Evolutionary conservation across 805 yeast species (phyloP).

Genomic region (Isabelozyma pseudorhagii): DNA sequence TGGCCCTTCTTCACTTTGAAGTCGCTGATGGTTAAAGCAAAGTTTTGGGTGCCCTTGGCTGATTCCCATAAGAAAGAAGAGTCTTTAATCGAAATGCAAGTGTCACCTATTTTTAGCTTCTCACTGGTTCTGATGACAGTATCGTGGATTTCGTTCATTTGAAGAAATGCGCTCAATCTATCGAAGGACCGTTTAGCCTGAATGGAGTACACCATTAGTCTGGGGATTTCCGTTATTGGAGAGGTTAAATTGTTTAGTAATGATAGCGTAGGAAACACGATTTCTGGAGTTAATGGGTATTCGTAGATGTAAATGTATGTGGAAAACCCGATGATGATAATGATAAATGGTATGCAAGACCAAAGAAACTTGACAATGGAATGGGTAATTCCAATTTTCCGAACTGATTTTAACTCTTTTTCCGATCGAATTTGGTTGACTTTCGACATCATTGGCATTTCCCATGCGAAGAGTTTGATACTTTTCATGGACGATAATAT

Average conservation of each 20-base stretch:
- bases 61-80: constrained; percentile 13
- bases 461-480: constrained; percentile 26
- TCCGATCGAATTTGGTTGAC: constrained; percentile 16
- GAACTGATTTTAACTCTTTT: constrained; percentile 14
- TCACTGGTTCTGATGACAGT: constrained; percentile 2
- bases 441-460: constrained; percentile 18
- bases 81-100: constrained; percentile 7
- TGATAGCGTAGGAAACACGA: constrained; percentile 25
- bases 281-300: constrained; percentile 19
- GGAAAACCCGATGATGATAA: constrained; percentile 19
- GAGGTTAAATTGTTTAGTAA: constrained; percentile 9
- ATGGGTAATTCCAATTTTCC: constrained; percentile 9
- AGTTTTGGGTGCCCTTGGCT: not conserved
- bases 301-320: constrained; percentile 13
- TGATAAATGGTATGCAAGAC: constrained; percentile 21
- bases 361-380: constrained; percentile 16
- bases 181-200: constrained; percentile 13
- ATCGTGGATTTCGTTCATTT: constrained; percentile 2
- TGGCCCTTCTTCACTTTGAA: constrained; percentile 22
- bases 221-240: not conserved
- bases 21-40: constrained; percentile 15
- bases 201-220: not conserved
- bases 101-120: constrained; percentile 4
- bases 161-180: constrained; percentile 11
- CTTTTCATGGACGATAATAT: constrained; percentile 20